Base-by-base conservation (phyloP, 179 eudicot species). In the Silene noctiflora region DNA sequence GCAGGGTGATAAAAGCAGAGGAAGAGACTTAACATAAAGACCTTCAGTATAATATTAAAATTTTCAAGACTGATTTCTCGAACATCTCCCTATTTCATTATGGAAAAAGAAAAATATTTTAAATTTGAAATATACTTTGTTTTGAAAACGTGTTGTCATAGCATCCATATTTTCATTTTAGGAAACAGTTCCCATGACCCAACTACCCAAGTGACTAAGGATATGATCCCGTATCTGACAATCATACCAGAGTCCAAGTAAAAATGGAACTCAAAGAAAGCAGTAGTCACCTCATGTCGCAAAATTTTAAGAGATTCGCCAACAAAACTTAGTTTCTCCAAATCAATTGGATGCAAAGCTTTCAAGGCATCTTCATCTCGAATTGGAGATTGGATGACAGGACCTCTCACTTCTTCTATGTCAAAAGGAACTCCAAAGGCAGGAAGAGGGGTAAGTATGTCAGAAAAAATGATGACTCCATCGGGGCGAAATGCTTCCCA, bases 341-440 rank as follows among this genome's bases (percentile, higher is more conserved):
- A 87, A 84, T 95, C 88, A 66, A 95, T 93, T 17, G 89, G 77
- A 87, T 91, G 98, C 78, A 94, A 87, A 39, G 85, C 69, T 88
- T 87, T 92, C 82, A 94, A 84, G 72, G 83, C 90, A 77, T 91
- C 89, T 78, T 92, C 96, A 17, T 89, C 84, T 31, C 95, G 93
- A 69, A 94, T 83, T 80, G 98, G 97, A 74, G 97, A 87, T 10
- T 91, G 94, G 82, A 94, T 94, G 61, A 94, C 93, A 16, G 98
- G 98, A 11, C 98, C 98, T 80, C 91, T 87, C 65, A 87, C 96
- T 71, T 94, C 98, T 78, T 94, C 98, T 83, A 94, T 94, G 89
- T 94, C 97, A 84, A 94, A 94, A 58, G 94, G 96, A 55, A 94
- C 93, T 83, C 98, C 98, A 83, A 94, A 92, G 75, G 98, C 97